A percentile compares a stretch with the other conserved stretches of the same genome.
Evolutionary conservation across 2,329 filamentous ascomycete species (phyloP).

Genomic region (Alternaria rosae): DNA sequence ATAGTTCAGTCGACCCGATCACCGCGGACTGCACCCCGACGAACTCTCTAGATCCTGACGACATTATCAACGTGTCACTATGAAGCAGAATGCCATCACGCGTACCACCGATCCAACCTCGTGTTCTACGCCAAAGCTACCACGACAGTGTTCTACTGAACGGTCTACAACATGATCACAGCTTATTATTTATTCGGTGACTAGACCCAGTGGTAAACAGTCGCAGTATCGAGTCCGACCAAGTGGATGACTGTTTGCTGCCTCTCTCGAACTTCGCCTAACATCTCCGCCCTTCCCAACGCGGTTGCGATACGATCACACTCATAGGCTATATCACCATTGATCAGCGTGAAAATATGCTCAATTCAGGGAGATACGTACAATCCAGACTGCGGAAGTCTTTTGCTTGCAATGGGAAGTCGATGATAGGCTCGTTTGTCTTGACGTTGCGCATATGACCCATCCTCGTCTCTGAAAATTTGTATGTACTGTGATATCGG

Average conservation of each 20-base stretch:
- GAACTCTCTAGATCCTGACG: not conserved
- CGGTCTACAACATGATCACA: not conserved
- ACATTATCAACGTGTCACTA: not conserved
- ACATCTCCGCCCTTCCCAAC: not conserved
- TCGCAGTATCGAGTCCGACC: not conserved
- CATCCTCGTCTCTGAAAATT: not conserved
- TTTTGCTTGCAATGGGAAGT: not conserved
- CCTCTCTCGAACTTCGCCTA: not conserved
- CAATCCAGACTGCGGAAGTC: not conserved
- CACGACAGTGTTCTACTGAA: too few species aligned
- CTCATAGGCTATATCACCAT: not conserved
- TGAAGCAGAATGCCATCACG: too few species aligned
- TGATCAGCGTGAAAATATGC: not conserved
- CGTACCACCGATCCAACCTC: not conserved
- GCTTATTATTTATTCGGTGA: not conserved
- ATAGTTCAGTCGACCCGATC: not conserved
- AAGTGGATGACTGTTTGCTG: not conserved
- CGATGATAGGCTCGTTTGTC: not conserved
- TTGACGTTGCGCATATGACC: not conserved
- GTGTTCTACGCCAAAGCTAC: not conserved
- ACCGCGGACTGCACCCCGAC: not conserved
- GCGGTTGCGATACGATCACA: not conserved
- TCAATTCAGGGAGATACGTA: not conserved
- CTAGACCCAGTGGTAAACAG: not conserved
- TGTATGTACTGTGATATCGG: not conserved